Conservation (phyloP, 805 yeast genomes). For the Monosporozyma yasuniensis region DNA sequence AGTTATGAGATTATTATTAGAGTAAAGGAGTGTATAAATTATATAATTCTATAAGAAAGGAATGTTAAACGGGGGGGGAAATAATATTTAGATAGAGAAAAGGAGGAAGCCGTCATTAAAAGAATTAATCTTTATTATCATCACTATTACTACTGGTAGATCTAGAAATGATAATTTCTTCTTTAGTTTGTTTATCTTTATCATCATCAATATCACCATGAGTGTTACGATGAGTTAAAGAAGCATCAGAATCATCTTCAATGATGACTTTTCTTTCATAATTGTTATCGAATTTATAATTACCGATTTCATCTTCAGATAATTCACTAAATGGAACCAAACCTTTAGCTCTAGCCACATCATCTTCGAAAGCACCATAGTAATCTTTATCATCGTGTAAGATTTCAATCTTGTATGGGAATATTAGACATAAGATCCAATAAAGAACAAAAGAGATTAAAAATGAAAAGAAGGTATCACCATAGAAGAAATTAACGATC, state of each 20-base stretch:
- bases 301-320: slow-evolving; percentile 17
- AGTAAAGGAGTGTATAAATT: neutral
- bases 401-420: slow-evolving; percentile 31
- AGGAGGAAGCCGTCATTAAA: neutral
- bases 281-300: slow-evolving; percentile 1
- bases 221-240: neutral
- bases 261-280: slow-evolving; percentile 1
- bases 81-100: no score
- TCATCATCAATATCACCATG: neutral
- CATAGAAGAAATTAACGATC: slow-evolving; percentile 36
- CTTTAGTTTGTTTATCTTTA: neutral
- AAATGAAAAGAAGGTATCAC: slow-evolving; percentile 38
- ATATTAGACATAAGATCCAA: slow-evolving; percentile 29
- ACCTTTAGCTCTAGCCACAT: slow-evolving; percentile 28
- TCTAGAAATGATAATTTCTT: neutral
- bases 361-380: slow-evolving; percentile 32
- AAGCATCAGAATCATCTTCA: neutral
- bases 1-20: neutral
- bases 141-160: neutral
- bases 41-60: neutral
- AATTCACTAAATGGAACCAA: slow-evolving; percentile 29
- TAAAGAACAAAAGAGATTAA: slow-evolving; percentile 33
- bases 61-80: no score
- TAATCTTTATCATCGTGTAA: slow-evolving; percentile 34
- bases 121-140: neutral